Evolutionary conservation across 257 asterid species (phyloP), one percentile per base, ranked within the genome.

Genomic region (Fraxinus anomala): DNA sequence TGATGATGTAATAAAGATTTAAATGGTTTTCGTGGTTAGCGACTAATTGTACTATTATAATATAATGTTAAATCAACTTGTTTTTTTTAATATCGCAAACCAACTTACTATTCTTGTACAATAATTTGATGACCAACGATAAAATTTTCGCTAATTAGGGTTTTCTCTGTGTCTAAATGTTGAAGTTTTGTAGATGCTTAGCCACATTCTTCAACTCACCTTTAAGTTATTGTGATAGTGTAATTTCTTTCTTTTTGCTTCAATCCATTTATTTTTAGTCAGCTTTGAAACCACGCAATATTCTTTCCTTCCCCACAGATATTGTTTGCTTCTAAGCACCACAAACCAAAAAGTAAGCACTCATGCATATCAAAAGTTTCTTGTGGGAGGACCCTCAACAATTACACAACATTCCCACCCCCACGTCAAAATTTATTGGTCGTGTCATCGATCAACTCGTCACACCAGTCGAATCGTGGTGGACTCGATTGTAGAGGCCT

Each of bases 271-370:
- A 4, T 69, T 70, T 24, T 66, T 75, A 71, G 84, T 80, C 87
- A 67, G 88, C 90, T 87, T 87, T 80, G 77, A 77, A 82, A 66
- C 66, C 79, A 87, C 87, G 87, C 90, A 37, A 37, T 37, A 81
- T 70, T 80, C 86, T 79, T 83, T 85, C 74, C 76, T 70, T 72
- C 84, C 86, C 87, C 33, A 23, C 14, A 76, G 83, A 80, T 40
- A 77, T 71, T 72, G 73, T 75, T 74, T 39, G 33, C 69, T 74
- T 37, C 70, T 47, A 75, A 49, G 73, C 82, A 75, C 83, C 85
- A 82, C 82, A 80, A 75, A 72, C 80, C 78, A 69, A 82, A 51
- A 87, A 82, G 86, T 78, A 80, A 85, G 85, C 86, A 83, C 86
- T 83, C 89, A 77, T 81, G 37, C 82, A 72, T 74, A 71, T 78